These are phyloP conservation scores for Drosera spatulata DNA, from an alignment of 179 eudicot genomes.

Conservation along the genomic window DNA sequence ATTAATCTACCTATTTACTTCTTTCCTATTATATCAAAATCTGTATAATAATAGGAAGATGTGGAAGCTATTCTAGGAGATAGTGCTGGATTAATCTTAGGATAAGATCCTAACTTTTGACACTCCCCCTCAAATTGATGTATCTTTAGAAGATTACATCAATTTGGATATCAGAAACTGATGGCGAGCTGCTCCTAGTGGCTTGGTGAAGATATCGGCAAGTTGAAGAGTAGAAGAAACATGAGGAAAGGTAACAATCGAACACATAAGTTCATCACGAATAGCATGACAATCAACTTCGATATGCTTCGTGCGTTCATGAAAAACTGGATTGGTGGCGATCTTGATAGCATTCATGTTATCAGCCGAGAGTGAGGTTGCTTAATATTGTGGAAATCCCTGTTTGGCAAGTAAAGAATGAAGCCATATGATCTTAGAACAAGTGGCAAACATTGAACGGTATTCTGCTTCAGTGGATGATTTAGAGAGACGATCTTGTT, in stretches of 20 bases:
- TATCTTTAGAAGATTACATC: neutral
- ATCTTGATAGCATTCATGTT: neutral
- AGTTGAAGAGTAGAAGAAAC: neutral
- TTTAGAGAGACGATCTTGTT: neutral
- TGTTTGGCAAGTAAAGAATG: neutral
- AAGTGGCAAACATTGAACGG: neutral
- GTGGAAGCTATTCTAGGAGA: too few species aligned
- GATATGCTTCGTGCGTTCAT: conserved; percentile 1
- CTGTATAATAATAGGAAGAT: too few species aligned
- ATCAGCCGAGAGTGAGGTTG: neutral
- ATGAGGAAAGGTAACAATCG: neutral
- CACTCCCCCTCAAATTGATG: conserved; percentile 3
- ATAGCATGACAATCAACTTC: too few species aligned
- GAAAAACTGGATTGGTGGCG: too few species aligned
- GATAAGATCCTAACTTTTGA: too few species aligned
- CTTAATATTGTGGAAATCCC: neutral
- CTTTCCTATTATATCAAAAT: too few species aligned
- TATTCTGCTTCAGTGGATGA: neutral
- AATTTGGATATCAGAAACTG: neutral
- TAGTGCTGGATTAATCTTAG: too few species aligned
- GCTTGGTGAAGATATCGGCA: neutral
- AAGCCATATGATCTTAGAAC: neutral
- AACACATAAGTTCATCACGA: neutral
- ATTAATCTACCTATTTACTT: too few species aligned
- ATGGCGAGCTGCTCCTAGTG: neutral